Evolutionary conservation across 2,329 filamentous ascomycete genomes (phyloP).

Genomic region (Rasamsonia emersonii): DNA sequence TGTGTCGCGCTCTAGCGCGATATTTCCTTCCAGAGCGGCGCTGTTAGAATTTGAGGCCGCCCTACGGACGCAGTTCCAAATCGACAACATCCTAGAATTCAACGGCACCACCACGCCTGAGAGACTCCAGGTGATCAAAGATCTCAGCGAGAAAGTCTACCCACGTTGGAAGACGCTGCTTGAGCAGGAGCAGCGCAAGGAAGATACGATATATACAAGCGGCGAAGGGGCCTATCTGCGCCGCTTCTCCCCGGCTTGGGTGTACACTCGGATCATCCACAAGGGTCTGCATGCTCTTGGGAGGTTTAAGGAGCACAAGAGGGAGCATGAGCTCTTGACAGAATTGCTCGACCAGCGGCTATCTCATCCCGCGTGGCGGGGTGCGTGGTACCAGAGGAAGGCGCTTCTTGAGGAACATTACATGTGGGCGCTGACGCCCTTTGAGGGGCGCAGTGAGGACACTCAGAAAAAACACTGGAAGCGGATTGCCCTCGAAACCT

Average conservation of each 20-base stretch:
- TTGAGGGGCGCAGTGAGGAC: conserved; percentile 43
- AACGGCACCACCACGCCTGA: conserved; percentile 60
- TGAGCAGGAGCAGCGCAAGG: conserved; percentile 66
- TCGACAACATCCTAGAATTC: conserved; percentile 76
- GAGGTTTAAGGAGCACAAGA: conserved; percentile 68
- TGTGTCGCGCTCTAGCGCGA: conserved; percentile 79
- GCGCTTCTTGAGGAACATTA: conserved; percentile 93
- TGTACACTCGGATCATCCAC: conserved; percentile 87
- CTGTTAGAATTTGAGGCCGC: conserved; percentile 86
- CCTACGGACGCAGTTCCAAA: conserved; percentile 67
- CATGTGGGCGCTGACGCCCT: conserved; percentile 57
- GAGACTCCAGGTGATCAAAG: conserved; percentile 58
- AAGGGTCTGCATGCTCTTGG: conserved; percentile 74
- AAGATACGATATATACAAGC: conserved; percentile 66
- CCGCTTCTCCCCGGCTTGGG: conserved; percentile 82
- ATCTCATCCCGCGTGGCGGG: conserved; percentile 77
- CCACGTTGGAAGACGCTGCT: conserved; percentile 71
- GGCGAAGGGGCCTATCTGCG: conserved; percentile 84
- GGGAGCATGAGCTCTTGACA: conserved; percentile 64
- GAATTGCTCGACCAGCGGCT: conserved; percentile 72
- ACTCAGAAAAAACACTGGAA: conserved; percentile 77
- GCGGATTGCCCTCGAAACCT: conserved; percentile 65
- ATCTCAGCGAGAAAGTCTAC: conserved; percentile 65
- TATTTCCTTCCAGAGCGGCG: conserved; percentile 67
- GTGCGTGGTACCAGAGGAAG: conserved; percentile 92